Base-by-base conservation (phyloP, 140 eudicot genomes). In the Anethum foeniculum region DNA sequence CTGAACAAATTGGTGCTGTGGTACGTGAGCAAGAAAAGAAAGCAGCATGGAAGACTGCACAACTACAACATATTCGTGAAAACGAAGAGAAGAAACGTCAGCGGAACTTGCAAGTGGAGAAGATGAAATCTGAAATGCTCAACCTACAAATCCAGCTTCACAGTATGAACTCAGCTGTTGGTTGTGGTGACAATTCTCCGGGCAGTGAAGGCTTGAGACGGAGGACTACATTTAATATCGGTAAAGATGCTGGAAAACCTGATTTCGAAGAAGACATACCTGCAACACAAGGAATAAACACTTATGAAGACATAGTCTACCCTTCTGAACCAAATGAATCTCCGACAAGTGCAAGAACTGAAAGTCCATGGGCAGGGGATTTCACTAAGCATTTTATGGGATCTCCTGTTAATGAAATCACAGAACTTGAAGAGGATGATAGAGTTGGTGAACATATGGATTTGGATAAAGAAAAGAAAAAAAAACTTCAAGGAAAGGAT, bases 1-100 rank as follows among this genome's bases (percentile, higher is more conserved):
- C 99, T 38, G 99, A 96, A 80, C 99, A 96, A 93, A 93, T 93
- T 69, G 99, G 99, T 71, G 99, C 99, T 27, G 90, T 91, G 81
- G 98, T 96, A 36, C 90, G 81, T 75, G 98, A 96, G 85, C 98
- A 96, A 90, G 99, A 96, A 90, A 96, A 93, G 85, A 91, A 86
- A 83, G 98, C 99, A 77, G 92, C 99, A 28, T 96, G 99, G 99
- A 96, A 96, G 82, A 96, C 93, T 7, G 98, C 88, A 72, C 99
- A 92, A 85, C 85, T 96, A 71, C 91, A 87, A 80, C 90, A 91
- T 80, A 93, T 93, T 80, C 97, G 98, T 81, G 96, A 91, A 81
- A 88, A 90, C 69, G 93, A 96, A 56, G 99, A 93, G 89, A 90
- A 91, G 81, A 93, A 96, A 71, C 90, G 85, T 68, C 97, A 90